Evolutionary conservation across 306 rosid species (phyloP), one percentile per base, ranked within the genome.

Genomic region (Glycine soja): DNA sequence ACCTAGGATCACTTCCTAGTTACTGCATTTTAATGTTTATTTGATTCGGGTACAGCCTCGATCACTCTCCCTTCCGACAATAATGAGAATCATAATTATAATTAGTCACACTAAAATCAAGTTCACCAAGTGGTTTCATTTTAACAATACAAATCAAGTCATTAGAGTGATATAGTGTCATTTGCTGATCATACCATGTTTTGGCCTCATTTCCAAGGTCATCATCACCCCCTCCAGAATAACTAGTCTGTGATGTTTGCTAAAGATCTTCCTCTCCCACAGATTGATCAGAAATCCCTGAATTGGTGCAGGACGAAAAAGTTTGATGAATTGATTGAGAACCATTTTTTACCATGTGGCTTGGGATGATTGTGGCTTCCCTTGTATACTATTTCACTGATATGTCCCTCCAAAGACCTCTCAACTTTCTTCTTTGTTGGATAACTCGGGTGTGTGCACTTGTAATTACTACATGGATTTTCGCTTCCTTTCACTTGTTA

Each of bases 401-500:
- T 79, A 24, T 89, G 87, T 32, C 97, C 97, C n/a, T 92, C 93
- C 80, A 88, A 67, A 48, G 89, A 85, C 51, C 85, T 91, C 80
- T 91, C 97, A 14, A 92, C 97, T 80, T 92, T 92, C 85, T 92
- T 92, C 88, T 91, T 92, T 50, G 88, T 87, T 0, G 88, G 82
- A 50, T 95, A 92, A 64, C 8, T 83, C 0, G 86, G 85, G 32
- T 58, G 70, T 0, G 95, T 85, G 78, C 97, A 92, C 87, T 87
- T 92, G 89, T 91, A 92, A 80, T 92, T 91, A 74, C 97, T 89
- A 0, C 97, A 68, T 0, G 95, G 92, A 67, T 92, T 89, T 75
- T 89, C 97, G 40, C 97, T 89, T 53, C 97, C 95, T 72, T 92
- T 92, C 76, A 89, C 90, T 69, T 84, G 89, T 63, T 92, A n/a